Evolutionary conservation across 192 early-diverging fungal species (phyloP), one percentile per base, ranked within the genome.

Genomic region (Backusella liffmaniae): DNA sequence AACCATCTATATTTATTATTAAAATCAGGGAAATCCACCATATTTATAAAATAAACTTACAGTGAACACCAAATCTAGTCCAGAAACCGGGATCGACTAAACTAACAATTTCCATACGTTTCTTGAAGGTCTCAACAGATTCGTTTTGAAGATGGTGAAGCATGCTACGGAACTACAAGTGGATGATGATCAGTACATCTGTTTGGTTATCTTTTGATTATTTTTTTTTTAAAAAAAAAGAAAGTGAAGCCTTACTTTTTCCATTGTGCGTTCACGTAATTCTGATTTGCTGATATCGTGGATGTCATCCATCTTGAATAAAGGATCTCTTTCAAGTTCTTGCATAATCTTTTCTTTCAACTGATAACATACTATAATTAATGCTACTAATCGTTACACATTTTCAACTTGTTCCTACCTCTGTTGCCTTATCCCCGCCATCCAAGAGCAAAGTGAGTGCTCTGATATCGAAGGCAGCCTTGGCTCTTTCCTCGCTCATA

Each of bases 31-130:
- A 72, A 37, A 56, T 39, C n/a, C 26, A n/a, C 21, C 26, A 26
- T 23, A 62, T 74, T 53, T 29, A 69, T 13, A 41, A 37, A 59
- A 12, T 32, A 34, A 32, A 76, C 65, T 72, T 75, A 79, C 90
- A 93, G 84, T 96, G 95, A 53, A 96, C 95, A 76, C 95, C 95
- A 77, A 95, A 89, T 18, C 95, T 91, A 18, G 95, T 97, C 95
- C 95, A 97, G 79, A 95, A 92, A 9, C 90, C 94, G 37, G 95
- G 93, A 74, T 97, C 95, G 5, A 97, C 82, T 39, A 96, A 83
- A 76, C 90, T 92, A 56, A 95, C 83, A 34, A 94, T 85, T 81
- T 90, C 90, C 94, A 96, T 92, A 42, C 94, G 90, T 77, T 87
- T 79, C 79, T 90, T 90, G 68, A 94, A 93, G 41, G 87, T 84